A percentile compares a stretch with the other conserved stretches of the same genome.
phyloP scores from a whole-genome alignment of 192 early-diverging fungal genomes.

The Gonapodya sp. region DNA sequence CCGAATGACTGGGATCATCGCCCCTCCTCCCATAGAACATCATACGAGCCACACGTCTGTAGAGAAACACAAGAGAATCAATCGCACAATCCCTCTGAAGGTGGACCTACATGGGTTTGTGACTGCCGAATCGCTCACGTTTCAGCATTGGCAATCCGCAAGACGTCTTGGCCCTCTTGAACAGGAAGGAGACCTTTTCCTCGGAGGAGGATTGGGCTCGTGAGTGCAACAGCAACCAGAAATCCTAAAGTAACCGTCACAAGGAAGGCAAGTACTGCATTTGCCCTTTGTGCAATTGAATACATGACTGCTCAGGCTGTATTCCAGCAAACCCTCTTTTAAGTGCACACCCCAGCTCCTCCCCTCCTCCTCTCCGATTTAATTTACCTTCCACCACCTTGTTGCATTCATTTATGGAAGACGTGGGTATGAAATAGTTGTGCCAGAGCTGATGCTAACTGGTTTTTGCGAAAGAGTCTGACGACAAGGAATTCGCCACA shows the following conservation, averaged over 20 bases:
- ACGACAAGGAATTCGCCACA: too few relatives aligned
- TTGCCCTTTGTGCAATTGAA: constrained; percentile 35
- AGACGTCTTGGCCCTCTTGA: neutral
- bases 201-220: constrained; percentile 26
- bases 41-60: neutral
- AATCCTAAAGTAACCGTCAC: constrained; percentile 48
- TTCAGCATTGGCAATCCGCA: neutral
- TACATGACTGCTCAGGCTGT: constrained; percentile 25
- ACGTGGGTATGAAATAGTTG: too few relatives aligned
- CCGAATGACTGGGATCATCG: constrained; percentile 13
- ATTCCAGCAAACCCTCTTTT: too few relatives aligned
- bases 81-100: neutral
- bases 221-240: constrained; percentile 41
- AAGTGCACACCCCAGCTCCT: too few relatives aligned
- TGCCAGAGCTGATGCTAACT: too few relatives aligned
- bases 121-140: too few relatives aligned
- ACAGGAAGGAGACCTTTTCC: neutral
- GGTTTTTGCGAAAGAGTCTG: too few relatives aligned
- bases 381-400: too few relatives aligned
- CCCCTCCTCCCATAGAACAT: neutral
- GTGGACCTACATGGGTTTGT: too few relatives aligned
- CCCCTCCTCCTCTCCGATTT: too few relatives aligned
- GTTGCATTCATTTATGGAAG: too few relatives aligned
- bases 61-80: neutral
- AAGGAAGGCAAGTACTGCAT: constrained; percentile 48